Conservation (phyloP, 768 basidiomycete genomes). For the Boletus sp. region DNA sequence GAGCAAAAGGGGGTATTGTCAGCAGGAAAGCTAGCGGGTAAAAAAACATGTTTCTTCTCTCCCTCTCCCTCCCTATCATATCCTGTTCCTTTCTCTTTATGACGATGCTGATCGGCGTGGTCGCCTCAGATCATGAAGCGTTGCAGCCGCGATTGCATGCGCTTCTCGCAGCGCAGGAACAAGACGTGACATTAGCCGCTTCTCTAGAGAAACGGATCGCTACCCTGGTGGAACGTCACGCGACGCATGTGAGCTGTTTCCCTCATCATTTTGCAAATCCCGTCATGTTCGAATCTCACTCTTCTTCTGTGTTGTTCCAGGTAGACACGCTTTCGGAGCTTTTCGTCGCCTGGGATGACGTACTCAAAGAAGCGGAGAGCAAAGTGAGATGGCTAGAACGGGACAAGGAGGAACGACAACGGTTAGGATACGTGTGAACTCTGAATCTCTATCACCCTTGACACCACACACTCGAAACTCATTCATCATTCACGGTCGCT, state of each 20-base stretch:
- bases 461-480: neutral
- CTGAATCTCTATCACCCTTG: neutral
- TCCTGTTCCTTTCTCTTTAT: no score
- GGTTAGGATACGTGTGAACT: conserved; percentile 55
- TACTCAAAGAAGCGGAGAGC: conserved; percentile 63
- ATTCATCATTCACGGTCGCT: neutral
- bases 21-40: conserved; percentile 69
- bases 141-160: conserved; percentile 66
- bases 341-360: conserved; percentile 83
- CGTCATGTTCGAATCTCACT: neutral
- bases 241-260: conserved; percentile 53
- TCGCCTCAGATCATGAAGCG: conserved; percentile 51
- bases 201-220: conserved; percentile 67
- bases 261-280: neutral
- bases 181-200: conserved; percentile 54
- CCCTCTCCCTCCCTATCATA: no score
- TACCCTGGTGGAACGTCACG: conserved; percentile 62
- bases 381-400: conserved; percentile 55
- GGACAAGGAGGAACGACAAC: conserved; percentile 54
- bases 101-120: neutral
- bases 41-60: neutral
- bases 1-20: conserved; percentile 68
- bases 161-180: conserved; percentile 54
- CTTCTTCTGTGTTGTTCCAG: conserved; percentile 34
- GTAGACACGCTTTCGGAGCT: conserved; percentile 79